Evolutionary conservation across 768 basidiomycete species (phyloP).

Genomic region (Xerocomellus amylosporus): DNA sequence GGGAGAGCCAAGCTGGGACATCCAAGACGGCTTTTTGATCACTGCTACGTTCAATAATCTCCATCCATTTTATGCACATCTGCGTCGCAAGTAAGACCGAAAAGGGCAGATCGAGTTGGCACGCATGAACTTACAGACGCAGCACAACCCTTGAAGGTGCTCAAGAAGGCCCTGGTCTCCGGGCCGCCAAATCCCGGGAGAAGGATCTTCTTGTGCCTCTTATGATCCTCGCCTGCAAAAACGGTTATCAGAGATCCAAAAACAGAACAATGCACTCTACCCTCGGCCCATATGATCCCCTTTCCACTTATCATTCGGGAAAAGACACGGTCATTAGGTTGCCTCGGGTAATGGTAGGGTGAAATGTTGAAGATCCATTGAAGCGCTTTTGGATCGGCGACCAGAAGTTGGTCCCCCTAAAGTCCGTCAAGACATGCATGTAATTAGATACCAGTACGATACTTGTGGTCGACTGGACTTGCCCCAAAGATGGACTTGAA

Average conservation of each 20-base stretch:
- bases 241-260: conserved; percentile 10
- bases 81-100: background rate
- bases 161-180: conserved; percentile 49
- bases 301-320: conserved; percentile 25
- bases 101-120: background rate
- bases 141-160: conserved; percentile 43
- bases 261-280: conserved; percentile 16
- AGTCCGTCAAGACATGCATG: background rate
- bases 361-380: conserved; percentile 40
- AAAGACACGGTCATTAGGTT: conserved; percentile 18
- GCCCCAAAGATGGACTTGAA: conserved; percentile 27
- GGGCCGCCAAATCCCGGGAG: conserved; percentile 52
- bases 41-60: conserved; percentile 7
- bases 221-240: conserved; percentile 40
- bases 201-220: conserved; percentile 51
- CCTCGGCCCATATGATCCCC: conserved; percentile 40
- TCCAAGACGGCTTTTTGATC: conserved; percentile 17
- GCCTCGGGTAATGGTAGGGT: conserved; percentile 43
- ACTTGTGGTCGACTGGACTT: background rate
- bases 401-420: conserved; percentile 44
- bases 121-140: conserved; percentile 14
- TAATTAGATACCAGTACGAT: conserved; percentile 4
- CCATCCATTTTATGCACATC: conserved; percentile 23
- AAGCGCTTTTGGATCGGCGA: conserved; percentile 47
- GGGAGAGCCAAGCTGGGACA: conserved; percentile 33